These are phyloP conservation scores for Barbatosphaeria neglecta DNA, from an alignment of 495 filamentous ascomycete genomes.

Conservation along the genomic window DNA sequence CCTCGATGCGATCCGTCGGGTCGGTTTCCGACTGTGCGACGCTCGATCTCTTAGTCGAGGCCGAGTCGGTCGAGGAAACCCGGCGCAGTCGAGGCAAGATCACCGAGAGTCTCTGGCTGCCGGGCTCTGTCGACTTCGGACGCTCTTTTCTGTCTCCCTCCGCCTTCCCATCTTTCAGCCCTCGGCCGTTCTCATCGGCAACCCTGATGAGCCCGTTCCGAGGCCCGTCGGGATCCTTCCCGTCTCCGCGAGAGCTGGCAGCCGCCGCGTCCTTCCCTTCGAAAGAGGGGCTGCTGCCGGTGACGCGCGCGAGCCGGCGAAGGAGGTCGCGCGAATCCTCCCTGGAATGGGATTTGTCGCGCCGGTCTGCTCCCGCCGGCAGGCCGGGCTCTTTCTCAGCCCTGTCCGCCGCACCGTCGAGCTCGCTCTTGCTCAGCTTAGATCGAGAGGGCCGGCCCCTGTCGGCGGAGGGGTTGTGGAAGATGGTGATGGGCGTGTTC, in stretches of 20 bases:
- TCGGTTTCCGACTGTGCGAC: constrained; percentile 37
- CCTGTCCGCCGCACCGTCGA: neutral
- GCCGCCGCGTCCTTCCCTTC: neutral
- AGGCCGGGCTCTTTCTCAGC: constrained; percentile 4
- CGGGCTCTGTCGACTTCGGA: neutral
- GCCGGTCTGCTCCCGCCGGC: constrained; percentile 18
- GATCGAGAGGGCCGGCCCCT: no score
- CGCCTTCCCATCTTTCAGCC: neutral
- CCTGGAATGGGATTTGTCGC: constrained; percentile 4
- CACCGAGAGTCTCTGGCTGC: constrained; percentile 19
- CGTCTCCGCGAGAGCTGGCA: constrained; percentile 2
- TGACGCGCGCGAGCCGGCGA: constrained; percentile 48
- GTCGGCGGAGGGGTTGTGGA: constrained; percentile 13
- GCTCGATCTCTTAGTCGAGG: constrained; percentile 24
- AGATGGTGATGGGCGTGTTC: constrained; percentile 45
- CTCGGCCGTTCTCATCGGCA: neutral
- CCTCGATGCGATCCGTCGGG: constrained; percentile 42
- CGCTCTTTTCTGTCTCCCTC: neutral
- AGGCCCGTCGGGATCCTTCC: constrained; percentile 9
- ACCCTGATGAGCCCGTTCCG: constrained; percentile 1
- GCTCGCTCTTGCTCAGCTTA: neutral
- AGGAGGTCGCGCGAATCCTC: constrained; percentile 58
- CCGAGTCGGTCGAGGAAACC: constrained; percentile 24
- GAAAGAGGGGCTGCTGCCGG: constrained; percentile 39
- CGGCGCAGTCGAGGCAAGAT: constrained; percentile 27